These are phyloP conservation scores for Gloeopeniophorella convolvens DNA, from an alignment of 768 basidiomycete species.

Conservation along the genomic window DNA sequence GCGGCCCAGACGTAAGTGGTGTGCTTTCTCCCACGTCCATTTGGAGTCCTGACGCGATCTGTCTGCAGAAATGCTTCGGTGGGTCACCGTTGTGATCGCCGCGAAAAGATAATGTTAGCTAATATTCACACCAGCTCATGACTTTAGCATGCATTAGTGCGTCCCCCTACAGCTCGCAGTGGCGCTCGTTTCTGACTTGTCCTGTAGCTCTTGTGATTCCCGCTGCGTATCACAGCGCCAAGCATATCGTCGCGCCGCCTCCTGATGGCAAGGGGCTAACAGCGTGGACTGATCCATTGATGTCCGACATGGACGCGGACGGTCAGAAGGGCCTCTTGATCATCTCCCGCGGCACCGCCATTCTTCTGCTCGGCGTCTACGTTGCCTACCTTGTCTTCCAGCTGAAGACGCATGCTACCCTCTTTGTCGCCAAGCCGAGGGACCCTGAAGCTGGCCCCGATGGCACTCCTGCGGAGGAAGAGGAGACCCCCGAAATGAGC, in stretches of 20 bases:
- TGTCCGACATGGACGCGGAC: constrained; percentile 23
- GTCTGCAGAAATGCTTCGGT: constrained; percentile 15
- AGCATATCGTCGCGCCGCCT: constrained; percentile 8
- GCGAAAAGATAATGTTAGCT: constrained; percentile 2
- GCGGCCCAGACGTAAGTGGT: constrained; percentile 77
- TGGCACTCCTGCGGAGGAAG: constrained; percentile 27
- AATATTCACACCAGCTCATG: constrained; percentile 50
- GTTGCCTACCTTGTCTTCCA: constrained; percentile 31
- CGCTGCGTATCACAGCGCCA: constrained; percentile 68
- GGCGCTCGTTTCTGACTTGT: not conserved
- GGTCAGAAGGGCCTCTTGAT: constrained; percentile 49
- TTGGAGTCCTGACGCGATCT: not conserved
- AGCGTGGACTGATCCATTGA: constrained; percentile 17
- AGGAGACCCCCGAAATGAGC: constrained; percentile 55
- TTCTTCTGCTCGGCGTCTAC: constrained; percentile 71
- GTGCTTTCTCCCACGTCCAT: not conserved
- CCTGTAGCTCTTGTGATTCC: constrained; percentile 76
- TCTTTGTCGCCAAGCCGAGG: constrained; percentile 38
- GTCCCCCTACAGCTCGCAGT: constrained; percentile 23
- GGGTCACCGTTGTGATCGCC: too few relatives aligned
- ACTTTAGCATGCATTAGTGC: constrained; percentile 79
- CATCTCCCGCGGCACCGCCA: constrained; percentile 76
- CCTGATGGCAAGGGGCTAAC: not conserved
- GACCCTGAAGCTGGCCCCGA: not conserved
- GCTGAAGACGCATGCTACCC: constrained; percentile 60